Conservation (phyloP, 495 filamentous ascomycete genomes). For the Xeromyces bisporus region DNA sequence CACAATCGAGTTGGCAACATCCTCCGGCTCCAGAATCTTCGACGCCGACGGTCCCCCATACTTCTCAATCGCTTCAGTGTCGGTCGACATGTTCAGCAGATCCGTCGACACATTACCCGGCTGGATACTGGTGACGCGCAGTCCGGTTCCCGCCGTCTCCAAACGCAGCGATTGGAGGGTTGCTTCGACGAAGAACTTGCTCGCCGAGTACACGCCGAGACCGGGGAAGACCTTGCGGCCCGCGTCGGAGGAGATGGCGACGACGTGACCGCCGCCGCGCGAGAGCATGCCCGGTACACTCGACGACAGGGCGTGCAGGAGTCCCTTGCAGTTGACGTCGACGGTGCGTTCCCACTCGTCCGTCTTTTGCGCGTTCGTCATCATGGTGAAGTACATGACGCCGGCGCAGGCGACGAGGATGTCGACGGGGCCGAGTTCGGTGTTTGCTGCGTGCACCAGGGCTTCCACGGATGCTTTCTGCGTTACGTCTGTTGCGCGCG, state of each 20-base stretch:
- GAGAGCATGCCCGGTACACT: slow-evolving; percentile 45
- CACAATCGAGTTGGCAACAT: slow-evolving; percentile 47
- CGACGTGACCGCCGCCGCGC: slow-evolving; percentile 42
- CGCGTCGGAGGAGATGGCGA: slow-evolving; percentile 54
- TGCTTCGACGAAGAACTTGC: slow-evolving; percentile 60
- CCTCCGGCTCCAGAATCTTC: slow-evolving; percentile 42
- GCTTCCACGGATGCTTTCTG: slow-evolving; percentile 34
- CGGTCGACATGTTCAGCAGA: slow-evolving; percentile 46
- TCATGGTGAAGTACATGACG: slow-evolving; percentile 64
- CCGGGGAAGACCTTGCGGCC: slow-evolving; percentile 57
- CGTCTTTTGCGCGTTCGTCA: slow-evolving; percentile 44
- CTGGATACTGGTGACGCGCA: slow-evolving; percentile 49
- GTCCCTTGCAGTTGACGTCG: slow-evolving; percentile 56
- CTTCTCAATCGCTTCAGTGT: slow-evolving; percentile 50
- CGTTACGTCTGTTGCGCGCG: slow-evolving; percentile 45
- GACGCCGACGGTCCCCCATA: slow-evolving; percentile 50
- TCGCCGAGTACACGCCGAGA: slow-evolving; percentile 53
- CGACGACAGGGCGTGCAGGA: slow-evolving; percentile 43
- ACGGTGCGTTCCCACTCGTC: slow-evolving; percentile 56
- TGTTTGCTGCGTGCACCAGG: slow-evolving; percentile 33
- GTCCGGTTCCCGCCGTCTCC: slow-evolving; percentile 46
- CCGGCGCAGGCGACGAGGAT: slow-evolving; percentile 52
- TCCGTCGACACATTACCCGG: slow-evolving; percentile 50
- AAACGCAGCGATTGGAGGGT: slow-evolving; percentile 47
- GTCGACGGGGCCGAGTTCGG: slow-evolving; percentile 44